phyloP scores from a whole-genome alignment of 495 filamentous ascomycete species.

The Penicilliopsis zonata region DNA sequence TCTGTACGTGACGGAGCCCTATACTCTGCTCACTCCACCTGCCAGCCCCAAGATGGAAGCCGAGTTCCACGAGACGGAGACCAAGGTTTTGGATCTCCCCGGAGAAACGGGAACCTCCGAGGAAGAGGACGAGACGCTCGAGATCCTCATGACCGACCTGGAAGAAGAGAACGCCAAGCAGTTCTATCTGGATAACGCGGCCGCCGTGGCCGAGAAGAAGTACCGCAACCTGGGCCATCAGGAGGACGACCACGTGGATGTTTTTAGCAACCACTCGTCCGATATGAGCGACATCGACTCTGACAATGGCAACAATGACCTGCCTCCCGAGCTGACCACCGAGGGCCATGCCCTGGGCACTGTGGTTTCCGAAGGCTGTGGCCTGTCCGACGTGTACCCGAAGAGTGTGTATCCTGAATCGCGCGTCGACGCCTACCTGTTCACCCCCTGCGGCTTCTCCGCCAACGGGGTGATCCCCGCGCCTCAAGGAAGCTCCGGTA shows the following conservation, averaged over 20 bases:
- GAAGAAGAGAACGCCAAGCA: constrained; percentile 88
- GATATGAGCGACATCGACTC: constrained; percentile 52
- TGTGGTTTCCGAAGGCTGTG: constrained; percentile 83
- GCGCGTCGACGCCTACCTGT: constrained; percentile 90
- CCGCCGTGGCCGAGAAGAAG: constrained; percentile 72
- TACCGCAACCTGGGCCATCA: constrained; percentile 41
- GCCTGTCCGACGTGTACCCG: constrained; percentile 83
- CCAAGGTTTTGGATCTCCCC: constrained; percentile 47
- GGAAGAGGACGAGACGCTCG: constrained; percentile 77
- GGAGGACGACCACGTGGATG: constrained; percentile 53
- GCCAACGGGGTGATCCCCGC: constrained; percentile 94
- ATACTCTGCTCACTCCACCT: constrained; percentile 72
- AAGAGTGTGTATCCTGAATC: constrained; percentile 81
- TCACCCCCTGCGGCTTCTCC: constrained; percentile 95
- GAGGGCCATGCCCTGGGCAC: constrained; percentile 92
- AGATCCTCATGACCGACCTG: constrained; percentile 97
- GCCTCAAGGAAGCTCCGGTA: constrained; percentile 47
- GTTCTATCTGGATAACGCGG: constrained; percentile 91
- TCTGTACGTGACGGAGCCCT: constrained; percentile 85
- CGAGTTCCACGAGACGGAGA: constrained; percentile 48
- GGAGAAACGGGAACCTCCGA: constrained; percentile 25
- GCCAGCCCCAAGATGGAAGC: constrained; percentile 51
- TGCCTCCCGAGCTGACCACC: constrained; percentile 67
- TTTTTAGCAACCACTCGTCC: constrained; percentile 64
- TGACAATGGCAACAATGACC: constrained; percentile 38